These are phyloP conservation scores for Arabis hirsuta DNA, from an alignment of 345 rosid species.

Conservation along the genomic window DNA sequence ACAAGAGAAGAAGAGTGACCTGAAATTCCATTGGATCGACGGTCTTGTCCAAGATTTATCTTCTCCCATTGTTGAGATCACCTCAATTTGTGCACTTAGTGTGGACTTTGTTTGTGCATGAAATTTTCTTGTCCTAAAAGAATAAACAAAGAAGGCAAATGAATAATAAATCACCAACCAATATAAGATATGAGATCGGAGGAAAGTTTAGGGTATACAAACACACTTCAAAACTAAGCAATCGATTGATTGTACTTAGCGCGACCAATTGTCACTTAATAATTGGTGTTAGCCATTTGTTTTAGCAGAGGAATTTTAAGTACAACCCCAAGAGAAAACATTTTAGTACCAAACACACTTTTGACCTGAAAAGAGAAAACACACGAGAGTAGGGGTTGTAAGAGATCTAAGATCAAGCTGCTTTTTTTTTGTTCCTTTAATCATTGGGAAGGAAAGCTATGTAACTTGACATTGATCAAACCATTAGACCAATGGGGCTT, in stretches of 20 bases:
- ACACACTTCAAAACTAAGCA: slow-evolving; percentile 99
- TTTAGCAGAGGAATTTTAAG: slow-evolving; percentile 98
- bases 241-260: slow-evolving; percentile 95
- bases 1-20: slow-evolving; percentile 50
- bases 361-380: slow-evolving; percentile 72
- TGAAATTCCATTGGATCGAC: slow-evolving; percentile 99
- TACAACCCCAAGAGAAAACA: slow-evolving; percentile 99
- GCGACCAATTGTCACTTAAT: slow-evolving; percentile 94
- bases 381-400: slow-evolving; percentile 28
- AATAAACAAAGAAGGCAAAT: slow-evolving; percentile 8
- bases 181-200: neutral
- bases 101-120: slow-evolving; percentile 99
- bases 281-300: slow-evolving; percentile 96
- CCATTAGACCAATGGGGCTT: too few relatives aligned
- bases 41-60: slow-evolving; percentile 98
- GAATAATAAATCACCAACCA: neutral
- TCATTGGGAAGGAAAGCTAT: too few relatives aligned
- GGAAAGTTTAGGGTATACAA: neutral
- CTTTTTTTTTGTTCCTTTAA: too few relatives aligned
- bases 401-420: too few relatives aligned
- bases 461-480: too few relatives aligned
- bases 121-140: slow-evolving; percentile 85
- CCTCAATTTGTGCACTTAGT: slow-evolving; percentile 94
- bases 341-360: slow-evolving; percentile 98
- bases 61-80: slow-evolving; percentile 92